Evolutionary conservation across 305 asterid species (phyloP).

Genomic region (Fraxinus greggii): DNA sequence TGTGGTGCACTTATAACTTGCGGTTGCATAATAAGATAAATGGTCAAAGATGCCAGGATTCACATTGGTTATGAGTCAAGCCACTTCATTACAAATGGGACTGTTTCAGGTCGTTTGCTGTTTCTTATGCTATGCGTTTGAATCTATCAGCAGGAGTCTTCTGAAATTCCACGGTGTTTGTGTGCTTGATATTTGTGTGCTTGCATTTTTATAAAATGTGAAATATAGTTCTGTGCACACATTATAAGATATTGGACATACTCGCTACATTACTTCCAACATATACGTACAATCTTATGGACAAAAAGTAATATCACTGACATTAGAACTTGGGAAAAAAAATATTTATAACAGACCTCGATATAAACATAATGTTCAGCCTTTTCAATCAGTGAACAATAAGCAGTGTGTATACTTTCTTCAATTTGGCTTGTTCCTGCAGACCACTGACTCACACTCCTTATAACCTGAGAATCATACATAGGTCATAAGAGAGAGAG

Average conservation of each 20-base stretch:
- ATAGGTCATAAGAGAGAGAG: slow-evolving; percentile 21
- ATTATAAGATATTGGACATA: not conserved
- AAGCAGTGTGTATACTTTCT: slow-evolving; percentile 90
- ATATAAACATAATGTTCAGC: slow-evolving; percentile 90
- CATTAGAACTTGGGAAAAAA: slow-evolving; percentile 7
- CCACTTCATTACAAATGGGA: not conserved
- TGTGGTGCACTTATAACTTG: not conserved
- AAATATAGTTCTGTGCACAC: not conserved
- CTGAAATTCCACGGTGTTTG: not conserved
- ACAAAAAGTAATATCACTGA: slow-evolving; percentile 5
- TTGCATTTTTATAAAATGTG: not conserved
- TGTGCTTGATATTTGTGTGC: not conserved
- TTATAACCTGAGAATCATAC: slow-evolving; percentile 58
- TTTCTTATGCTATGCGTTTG: not conserved
- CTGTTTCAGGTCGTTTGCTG: not conserved
- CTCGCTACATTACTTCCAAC: not conserved
- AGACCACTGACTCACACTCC: slow-evolving; percentile 99
- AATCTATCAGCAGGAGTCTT: not conserved
- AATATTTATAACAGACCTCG: slow-evolving; percentile 54
- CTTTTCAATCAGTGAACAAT: slow-evolving; percentile 87
- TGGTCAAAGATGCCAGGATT: slow-evolving; percentile 1
- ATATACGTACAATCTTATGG: not conserved
- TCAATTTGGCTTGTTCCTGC: slow-evolving; percentile 97
- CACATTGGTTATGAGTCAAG: not conserved
- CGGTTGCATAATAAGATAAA: not conserved